Percentiles rank a stretch among this genome's conserved stretches.
Conservation (phyloP, 73 alveolate species). For the Paramecium pentaurelia region DNA sequence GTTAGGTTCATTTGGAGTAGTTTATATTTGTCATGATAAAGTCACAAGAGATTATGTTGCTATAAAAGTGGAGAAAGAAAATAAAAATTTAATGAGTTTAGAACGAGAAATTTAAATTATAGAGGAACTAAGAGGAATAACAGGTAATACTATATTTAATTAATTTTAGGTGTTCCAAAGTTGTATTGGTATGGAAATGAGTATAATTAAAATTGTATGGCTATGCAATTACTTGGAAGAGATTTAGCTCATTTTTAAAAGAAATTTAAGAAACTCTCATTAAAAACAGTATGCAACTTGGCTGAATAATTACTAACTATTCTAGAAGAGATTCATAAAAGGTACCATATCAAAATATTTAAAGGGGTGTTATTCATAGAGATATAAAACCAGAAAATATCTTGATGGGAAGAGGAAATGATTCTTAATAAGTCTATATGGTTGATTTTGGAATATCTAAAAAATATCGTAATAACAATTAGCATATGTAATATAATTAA, state of each 20-base stretch:
- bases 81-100: conserved; percentile 41
- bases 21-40: conserved; percentile 79
- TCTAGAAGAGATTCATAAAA: conserved; percentile 46
- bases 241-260: conserved; percentile 9
- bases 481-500: neutral
- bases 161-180: conserved; percentile 40
- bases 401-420: conserved; percentile 71
- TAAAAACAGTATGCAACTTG: conserved; percentile 32
- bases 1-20: conserved; percentile 93
- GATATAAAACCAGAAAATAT: conserved; percentile 86
- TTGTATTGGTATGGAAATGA: conserved; percentile 53
- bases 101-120: conserved; percentile 25
- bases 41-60: conserved; percentile 75
- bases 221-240: conserved; percentile 33
- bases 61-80: conserved; percentile 68
- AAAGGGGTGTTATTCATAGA: conserved; percentile 67
- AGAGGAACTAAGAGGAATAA: conserved; percentile 21
- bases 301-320: conserved; percentile 13
- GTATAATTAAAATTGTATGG: conserved; percentile 13
- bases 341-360: neutral
- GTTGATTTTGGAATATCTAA: conserved; percentile 88
- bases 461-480: conserved; percentile 35
- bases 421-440: conserved; percentile 57
- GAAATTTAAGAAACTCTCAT: neutral
- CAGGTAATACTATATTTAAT: neutral